A percentile compares a stretch with the other conserved stretches of the same genome.
Conservation (phyloP, 108 stramenopile genomes). For the Discostella pseudostelligera region DNA sequence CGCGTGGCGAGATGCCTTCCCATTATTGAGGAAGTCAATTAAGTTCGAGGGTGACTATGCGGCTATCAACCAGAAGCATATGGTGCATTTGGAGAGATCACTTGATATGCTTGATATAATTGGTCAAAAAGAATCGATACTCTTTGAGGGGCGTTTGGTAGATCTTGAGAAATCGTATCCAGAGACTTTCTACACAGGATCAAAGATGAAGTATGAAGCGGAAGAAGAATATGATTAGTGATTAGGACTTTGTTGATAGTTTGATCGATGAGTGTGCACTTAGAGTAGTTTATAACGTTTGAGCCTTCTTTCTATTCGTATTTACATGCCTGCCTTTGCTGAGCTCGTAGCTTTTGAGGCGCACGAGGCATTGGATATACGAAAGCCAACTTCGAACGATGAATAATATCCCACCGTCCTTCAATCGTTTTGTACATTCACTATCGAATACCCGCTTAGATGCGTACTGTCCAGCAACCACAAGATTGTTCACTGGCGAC, state of each 20-base stretch:
- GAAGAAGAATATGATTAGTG: background rate
- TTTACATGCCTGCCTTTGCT: slow-evolving; percentile 4
- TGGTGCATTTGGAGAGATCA: slow-evolving; percentile 10
- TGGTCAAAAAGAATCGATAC: slow-evolving; percentile 15
- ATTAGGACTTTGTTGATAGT: background rate
- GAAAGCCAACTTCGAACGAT: slow-evolving; percentile 48
- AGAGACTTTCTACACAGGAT: slow-evolving; percentile 36
- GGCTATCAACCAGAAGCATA: slow-evolving; percentile 29
- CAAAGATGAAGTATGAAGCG: background rate
- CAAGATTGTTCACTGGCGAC: slow-evolving; percentile 74
- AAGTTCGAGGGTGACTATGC: slow-evolving; percentile 32
- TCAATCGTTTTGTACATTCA: slow-evolving; percentile 7
- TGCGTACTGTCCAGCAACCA: slow-evolving; percentile 76
- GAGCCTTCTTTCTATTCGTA: no score
- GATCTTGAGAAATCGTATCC: slow-evolving; percentile 19
- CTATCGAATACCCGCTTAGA: slow-evolving; percentile 60
- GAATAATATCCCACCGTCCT: slow-evolving; percentile 19
- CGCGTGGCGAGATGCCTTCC: slow-evolving; percentile 44
- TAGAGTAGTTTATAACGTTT: no score
- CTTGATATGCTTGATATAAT: slow-evolving; percentile 15
- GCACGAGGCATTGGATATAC: slow-evolving; percentile 57
- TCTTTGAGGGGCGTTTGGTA: slow-evolving; percentile 25
- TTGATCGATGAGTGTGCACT: background rate
- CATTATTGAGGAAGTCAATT: slow-evolving; percentile 31
- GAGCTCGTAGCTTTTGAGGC: slow-evolving; percentile 52